phyloP scores from a whole-genome alignment of 768 basidiomycete genomes.

The Pleurotus cornucopiae region DNA sequence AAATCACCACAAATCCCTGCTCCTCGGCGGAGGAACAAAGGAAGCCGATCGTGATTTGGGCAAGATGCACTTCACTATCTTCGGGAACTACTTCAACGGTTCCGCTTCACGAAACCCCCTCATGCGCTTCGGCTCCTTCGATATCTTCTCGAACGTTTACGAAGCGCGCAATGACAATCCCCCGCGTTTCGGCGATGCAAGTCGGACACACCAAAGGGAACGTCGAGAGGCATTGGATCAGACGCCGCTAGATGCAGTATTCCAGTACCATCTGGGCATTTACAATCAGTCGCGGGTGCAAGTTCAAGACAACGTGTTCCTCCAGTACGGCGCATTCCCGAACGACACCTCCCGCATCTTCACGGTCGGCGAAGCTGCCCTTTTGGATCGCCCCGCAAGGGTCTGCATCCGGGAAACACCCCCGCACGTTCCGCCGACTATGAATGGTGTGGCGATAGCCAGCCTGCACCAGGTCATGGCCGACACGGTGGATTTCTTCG shows the following conservation, averaged over 20 bases:
- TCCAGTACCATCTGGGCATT: constrained; percentile 13
- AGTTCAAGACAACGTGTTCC: constrained; percentile 15
- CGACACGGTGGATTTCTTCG: constrained; percentile 8
- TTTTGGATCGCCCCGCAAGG: constrained; percentile 10
- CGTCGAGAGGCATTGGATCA: background rate
- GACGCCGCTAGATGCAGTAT: constrained; percentile 11
- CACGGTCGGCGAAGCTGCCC: constrained; percentile 12
- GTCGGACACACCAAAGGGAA: background rate
- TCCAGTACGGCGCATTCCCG: constrained; percentile 10
- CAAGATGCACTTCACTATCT: constrained; percentile 15
- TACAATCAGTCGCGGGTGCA: constrained; percentile 15
- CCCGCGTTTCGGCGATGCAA: background rate
- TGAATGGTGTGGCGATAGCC: constrained; percentile 10
- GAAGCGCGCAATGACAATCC: constrained; percentile 9
- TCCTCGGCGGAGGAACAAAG: constrained; percentile 14
- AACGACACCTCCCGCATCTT: constrained; percentile 13
- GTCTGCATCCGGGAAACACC: constrained; percentile 11
- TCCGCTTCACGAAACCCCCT: constrained; percentile 15
- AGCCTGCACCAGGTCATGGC: constrained; percentile 5
- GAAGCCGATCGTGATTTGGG: constrained; percentile 14
- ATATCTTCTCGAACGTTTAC: constrained; percentile 15
- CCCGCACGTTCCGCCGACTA: constrained; percentile 9
- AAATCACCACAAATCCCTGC: constrained; percentile 16
- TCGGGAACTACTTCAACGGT: constrained; percentile 14
- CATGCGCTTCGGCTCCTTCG: constrained; percentile 16